These are phyloP conservation scores for Aphanomyces cochlioides DNA, from an alignment of 352 stramenopile species.

Conservation along the genomic window DNA sequence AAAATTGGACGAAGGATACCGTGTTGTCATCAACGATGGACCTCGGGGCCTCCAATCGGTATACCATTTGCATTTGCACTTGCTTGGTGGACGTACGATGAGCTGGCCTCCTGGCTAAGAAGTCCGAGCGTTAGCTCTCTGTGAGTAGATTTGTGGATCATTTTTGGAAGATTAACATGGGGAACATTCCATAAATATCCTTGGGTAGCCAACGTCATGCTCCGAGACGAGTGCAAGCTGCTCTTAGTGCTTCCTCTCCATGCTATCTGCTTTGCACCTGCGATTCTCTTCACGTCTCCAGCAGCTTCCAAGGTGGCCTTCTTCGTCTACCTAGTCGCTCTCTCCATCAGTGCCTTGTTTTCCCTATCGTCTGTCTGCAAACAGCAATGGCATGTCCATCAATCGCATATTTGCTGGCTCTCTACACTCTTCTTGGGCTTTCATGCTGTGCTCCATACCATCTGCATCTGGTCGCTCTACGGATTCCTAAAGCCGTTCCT, in stretches of 20 bases:
- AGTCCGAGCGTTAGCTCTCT: too few species aligned
- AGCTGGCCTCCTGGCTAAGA: constrained; percentile 90
- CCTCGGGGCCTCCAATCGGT: constrained; percentile 88
- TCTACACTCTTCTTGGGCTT: not conserved
- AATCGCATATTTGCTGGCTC: not conserved
- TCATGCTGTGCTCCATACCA: not conserved
- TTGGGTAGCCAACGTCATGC: not conserved
- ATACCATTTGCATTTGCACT: constrained; percentile 92
- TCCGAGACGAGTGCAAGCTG: constrained; percentile 26
- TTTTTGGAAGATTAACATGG: too few species aligned
- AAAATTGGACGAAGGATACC: constrained; percentile 88
- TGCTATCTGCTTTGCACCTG: not conserved
- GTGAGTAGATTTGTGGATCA: too few species aligned
- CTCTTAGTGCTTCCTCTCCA: constrained; percentile 4
- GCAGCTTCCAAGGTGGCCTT: not conserved
- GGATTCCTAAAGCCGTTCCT: constrained; percentile 11
- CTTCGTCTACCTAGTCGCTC: not conserved
- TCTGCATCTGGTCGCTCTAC: not conserved
- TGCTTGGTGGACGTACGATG: constrained; percentile 92
- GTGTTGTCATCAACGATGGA: constrained; percentile 98
- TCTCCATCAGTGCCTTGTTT: not conserved
- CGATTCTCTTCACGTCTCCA: constrained; percentile 1
- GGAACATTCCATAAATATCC: too few species aligned
- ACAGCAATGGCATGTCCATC: not conserved
- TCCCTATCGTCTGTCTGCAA: constrained; percentile 4